Conservation (phyloP, 345 rosid species). For the Gossypium ekmanianum region DNA sequence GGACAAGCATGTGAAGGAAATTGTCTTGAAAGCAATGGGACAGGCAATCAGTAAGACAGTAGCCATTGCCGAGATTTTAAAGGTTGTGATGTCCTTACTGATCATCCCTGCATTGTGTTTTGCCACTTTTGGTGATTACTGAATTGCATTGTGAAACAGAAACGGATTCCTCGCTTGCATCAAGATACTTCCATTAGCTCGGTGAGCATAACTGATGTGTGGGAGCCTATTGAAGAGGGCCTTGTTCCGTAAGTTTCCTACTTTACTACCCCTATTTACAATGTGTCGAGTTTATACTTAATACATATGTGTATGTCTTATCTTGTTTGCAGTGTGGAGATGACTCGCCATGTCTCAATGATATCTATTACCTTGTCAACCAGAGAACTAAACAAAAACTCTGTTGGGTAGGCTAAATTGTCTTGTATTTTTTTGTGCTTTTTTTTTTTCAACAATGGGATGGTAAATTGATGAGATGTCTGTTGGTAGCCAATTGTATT, state of each 20-base stretch:
- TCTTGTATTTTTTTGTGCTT: neutral
- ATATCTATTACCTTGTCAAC: conserved; percentile 81
- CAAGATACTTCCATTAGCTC: conserved; percentile 90
- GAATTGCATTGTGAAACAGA: conserved; percentile 39
- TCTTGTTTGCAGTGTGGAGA: conserved; percentile 74
- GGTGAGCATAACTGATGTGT: conserved; percentile 82
- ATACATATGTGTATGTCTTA: conserved; percentile 8
- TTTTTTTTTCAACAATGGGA: neutral
- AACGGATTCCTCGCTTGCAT: conserved; percentile 68
- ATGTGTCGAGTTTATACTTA: neutral
- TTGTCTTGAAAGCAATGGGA: conserved; percentile 94
- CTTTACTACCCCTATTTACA: neutral
- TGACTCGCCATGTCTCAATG: conserved; percentile 92
- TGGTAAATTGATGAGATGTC: neutral
- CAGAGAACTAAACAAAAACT: conserved; percentile 55
- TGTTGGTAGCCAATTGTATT: neutral
- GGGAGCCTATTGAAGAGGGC: conserved; percentile 98
- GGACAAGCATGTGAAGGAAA: conserved; percentile 66
- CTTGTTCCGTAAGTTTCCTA: conserved; percentile 64
- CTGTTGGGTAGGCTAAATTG: conserved; percentile 68
- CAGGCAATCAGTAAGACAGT: conserved; percentile 93
- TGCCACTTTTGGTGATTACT: neutral
- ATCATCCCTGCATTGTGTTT: neutral
- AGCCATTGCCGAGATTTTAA: conserved; percentile 70
- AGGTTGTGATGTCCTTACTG: conserved; percentile 37